A percentile compares a stretch with the other conserved stretches of the same genome.
These are phyloP conservation scores for Tricholoma terreum DNA, from an alignment of 768 basidiomycete species.

Conservation along the genomic window DNA sequence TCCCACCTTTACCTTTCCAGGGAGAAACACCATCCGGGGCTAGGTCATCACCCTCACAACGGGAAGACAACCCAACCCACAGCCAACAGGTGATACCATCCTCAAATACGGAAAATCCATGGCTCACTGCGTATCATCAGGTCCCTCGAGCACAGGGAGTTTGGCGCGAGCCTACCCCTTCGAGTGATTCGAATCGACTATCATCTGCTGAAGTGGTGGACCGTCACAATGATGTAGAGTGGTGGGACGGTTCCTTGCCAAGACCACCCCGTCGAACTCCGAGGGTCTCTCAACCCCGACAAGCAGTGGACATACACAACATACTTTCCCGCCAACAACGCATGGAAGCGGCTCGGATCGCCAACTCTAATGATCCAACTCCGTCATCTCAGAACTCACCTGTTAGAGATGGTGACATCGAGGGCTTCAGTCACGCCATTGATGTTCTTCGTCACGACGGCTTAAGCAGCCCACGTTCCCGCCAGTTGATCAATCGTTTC, in stretches of 20 bases:
- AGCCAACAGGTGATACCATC: background rate
- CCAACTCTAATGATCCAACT: slow-evolving; percentile 8
- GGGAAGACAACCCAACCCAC: background rate
- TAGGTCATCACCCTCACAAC: background rate
- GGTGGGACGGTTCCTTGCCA: background rate
- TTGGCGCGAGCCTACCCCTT: background rate
- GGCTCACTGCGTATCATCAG: background rate
- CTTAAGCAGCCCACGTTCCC: slow-evolving; percentile 23
- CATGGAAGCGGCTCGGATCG: slow-evolving; percentile 25
- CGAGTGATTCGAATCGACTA: slow-evolving; percentile 1
- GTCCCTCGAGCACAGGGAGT: background rate
- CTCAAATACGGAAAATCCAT: background rate
- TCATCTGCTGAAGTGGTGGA: slow-evolving; percentile 10
- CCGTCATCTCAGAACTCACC: slow-evolving; percentile 5
- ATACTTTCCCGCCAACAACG: slow-evolving; percentile 24
- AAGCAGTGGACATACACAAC: slow-evolving; percentile 18
- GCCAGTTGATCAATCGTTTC: slow-evolving; percentile 27
- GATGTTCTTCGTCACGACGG: slow-evolving; percentile 32
- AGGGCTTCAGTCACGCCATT: slow-evolving; percentile 28
- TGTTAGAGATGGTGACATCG: slow-evolving; percentile 13
- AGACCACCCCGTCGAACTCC: background rate
- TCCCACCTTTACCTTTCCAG: slow-evolving; percentile 40
- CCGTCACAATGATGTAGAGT: background rate
- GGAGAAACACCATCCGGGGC: slow-evolving; percentile 11
- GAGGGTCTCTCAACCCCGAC: slow-evolving; percentile 10